Conservation (phyloP, 2,329 filamentous ascomycete genomes). For the Parastagonospora nodorum region DNA sequence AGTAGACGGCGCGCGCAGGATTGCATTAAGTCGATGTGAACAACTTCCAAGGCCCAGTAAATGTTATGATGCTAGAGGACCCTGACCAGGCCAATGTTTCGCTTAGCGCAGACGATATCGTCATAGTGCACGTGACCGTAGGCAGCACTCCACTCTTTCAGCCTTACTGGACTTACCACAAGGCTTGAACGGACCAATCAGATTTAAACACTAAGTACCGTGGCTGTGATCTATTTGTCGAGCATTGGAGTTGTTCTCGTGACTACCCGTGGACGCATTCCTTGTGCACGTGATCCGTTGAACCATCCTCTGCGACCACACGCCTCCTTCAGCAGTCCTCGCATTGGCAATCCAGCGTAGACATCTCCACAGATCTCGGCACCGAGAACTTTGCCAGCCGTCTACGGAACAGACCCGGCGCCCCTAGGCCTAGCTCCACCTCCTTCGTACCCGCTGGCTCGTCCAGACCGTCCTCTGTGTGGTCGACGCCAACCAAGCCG, state of each 20-base stretch:
- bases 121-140: constrained; percentile 6
- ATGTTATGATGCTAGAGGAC: constrained; percentile 18
- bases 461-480: background rate
- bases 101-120: constrained; percentile 6
- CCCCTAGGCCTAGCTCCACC: constrained; percentile 2
- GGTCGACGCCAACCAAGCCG: background rate
- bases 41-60: constrained; percentile 21
- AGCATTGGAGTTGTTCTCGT: no score
- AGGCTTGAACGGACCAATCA: background rate
- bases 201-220: background rate
- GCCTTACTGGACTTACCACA: background rate
- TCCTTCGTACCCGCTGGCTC: background rate
- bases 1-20: constrained; percentile 15
- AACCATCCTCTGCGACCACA: background rate
- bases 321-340: constrained; percentile 3
- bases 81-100: constrained; percentile 14
- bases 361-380: background rate
- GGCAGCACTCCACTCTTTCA: background rate
- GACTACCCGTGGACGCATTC: no score
- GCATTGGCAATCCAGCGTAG: constrained; percentile 2
- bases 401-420: constrained; percentile 2
- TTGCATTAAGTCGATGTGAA: constrained; percentile 16
- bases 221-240: no score
- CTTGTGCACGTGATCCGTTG: no score
- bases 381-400: constrained; percentile 4